phyloP scores from a whole-genome alignment of 2,329 filamentous ascomycete genomes.

The Emergomyces africanus region DNA sequence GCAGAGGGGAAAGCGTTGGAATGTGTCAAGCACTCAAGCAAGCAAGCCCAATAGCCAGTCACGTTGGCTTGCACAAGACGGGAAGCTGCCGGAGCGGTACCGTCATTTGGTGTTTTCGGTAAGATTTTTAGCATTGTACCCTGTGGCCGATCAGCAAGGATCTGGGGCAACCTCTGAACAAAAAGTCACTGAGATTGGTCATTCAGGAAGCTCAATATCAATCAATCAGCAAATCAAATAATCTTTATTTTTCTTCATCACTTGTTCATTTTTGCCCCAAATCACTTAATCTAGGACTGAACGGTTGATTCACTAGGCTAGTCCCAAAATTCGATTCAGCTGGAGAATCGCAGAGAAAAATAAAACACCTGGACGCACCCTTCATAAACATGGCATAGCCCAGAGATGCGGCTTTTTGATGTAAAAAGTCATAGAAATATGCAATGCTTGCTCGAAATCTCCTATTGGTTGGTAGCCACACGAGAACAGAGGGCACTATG shows the following conservation, averaged over 20 bases:
- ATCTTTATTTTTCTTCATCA: neutral
- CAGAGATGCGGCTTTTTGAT: neutral
- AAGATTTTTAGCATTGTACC: neutral
- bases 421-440: neutral
- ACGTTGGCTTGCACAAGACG: conserved; percentile 9
- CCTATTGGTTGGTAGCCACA: neutral
- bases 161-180: conserved; percentile 2
- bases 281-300: too few relatives aligned
- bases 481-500: neutral
- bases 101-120: neutral
- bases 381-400: neutral
- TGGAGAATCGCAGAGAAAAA: neutral
- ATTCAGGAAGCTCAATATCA: neutral
- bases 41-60: conserved; percentile 7
- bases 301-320: neutral
- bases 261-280: neutral
- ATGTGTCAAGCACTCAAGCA: conserved; percentile 13
- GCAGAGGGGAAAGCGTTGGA: conserved; percentile 10
- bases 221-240: neutral
- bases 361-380: too few relatives aligned
- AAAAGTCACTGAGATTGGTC: neutral
- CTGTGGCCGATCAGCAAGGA: conserved; percentile 1
- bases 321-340: neutral
- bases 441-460: neutral
- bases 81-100: conserved; percentile 9